Conservation (phyloP, 768 basidiomycete genomes). For the Lactarius indigo region DNA sequence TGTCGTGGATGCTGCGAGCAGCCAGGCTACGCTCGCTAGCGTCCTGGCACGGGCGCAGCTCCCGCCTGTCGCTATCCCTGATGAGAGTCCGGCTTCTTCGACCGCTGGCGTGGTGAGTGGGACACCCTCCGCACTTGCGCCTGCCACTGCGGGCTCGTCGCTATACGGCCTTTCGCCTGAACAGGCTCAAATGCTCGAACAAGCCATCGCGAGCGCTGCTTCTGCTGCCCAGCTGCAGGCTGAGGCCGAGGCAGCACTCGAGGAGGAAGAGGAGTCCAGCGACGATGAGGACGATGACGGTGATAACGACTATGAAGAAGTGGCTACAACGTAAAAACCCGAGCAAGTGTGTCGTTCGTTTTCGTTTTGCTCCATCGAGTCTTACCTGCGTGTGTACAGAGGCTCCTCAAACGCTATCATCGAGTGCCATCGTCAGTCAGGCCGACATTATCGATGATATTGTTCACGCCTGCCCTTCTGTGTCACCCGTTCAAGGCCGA, state of each 20-base stretch:
- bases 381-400: not conserved
- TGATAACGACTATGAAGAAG: not conserved
- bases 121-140: not conserved
- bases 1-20: slow-evolving; percentile 44
- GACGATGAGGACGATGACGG: slow-evolving; percentile 35
- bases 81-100: slow-evolving; percentile 13
- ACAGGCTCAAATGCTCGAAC: slow-evolving; percentile 63
- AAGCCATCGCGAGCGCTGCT: slow-evolving; percentile 71
- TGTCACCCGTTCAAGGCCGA: not conserved
- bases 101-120: slow-evolving; percentile 16
- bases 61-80: slow-evolving; percentile 22
- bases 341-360: not conserved
- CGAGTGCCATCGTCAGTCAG: not conserved
- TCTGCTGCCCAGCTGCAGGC: slow-evolving; percentile 74
- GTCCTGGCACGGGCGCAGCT: slow-evolving; percentile 65
- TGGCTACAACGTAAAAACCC: not conserved
- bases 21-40: slow-evolving; percentile 67
- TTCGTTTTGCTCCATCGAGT: not conserved
- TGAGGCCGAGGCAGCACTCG: slow-evolving; percentile 71
- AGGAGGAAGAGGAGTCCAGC: slow-evolving; percentile 55
- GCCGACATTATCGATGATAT: not conserved
- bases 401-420: not conserved
- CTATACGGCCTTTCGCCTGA: slow-evolving; percentile 72
- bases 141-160: slow-evolving; percentile 37
- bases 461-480: not conserved